Evolutionary conservation across 352 stramenopile species (phyloP), one percentile per base, ranked within the genome.

Genomic region (Phytopythium litorale): DNA sequence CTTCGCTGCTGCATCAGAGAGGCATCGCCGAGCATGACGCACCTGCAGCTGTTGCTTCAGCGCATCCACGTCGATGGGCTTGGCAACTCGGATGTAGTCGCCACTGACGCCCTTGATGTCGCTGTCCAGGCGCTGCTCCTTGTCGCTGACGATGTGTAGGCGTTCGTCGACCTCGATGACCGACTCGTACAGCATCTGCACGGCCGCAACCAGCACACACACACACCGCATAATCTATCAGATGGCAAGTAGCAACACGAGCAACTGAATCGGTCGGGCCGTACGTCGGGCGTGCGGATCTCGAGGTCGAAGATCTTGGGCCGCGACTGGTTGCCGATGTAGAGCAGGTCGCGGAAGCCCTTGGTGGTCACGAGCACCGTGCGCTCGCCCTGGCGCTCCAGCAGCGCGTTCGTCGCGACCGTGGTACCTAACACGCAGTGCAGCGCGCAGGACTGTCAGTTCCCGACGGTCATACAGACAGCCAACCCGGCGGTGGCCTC

Each of bases 301-400:
- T 96, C 96, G 62, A 98, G 75, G 68, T 98, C 94, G 56, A 98
- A 98, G 70, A 99, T 99, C 71, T 98, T 91, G 12, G 94, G 93
- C 25, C 98, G 88, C n/a, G 92, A 94, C 77, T 99, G 97, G 76
- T 99, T 99, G 33, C 97, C 97, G 78, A 99, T 99, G 73, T 97
- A 95, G 25, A 99, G 81, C 56, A 99, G 72, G 75, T 99, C 97
- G 43, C 79, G 79, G 76, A 99, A 99, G 45, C 97, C 97, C 59
- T 93, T 79, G 12, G 97, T 99, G 13, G 92, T 98, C 8, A 99
- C 74, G 3, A 99, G 80, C 52, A 91, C 97, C 62, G 93, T 98
- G 21, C 87, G 81, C 66, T 98, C 96, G 23, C 98, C 98, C 58
- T 99, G 81, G 49, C 97, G 80, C 76, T 99, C 98, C 37, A 99